Percentiles rank a stretch among this genome's conserved stretches.
Conservation (phyloP, 768 basidiomycete genomes). For the Phylloporus arenicola region DNA sequence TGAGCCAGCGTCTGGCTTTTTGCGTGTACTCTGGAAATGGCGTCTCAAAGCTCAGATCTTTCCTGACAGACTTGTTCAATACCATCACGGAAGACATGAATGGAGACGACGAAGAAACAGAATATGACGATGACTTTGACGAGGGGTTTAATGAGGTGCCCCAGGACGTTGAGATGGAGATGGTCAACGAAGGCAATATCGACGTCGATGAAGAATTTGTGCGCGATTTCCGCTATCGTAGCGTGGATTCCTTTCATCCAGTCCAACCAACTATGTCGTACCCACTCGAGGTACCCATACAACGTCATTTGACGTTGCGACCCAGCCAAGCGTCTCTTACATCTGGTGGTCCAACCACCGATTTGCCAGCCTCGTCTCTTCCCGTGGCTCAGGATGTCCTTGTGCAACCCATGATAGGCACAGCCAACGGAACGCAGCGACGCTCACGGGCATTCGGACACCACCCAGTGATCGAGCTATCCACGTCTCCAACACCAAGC, state of each 20-base stretch:
- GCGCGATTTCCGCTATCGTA: conserved; percentile 30
- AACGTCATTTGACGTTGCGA: conserved; percentile 25
- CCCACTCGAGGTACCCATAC: conserved; percentile 26
- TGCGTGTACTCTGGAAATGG: conserved; percentile 97
- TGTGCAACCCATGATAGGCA: conserved; percentile 31
- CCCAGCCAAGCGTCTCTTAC: conserved; percentile 13
- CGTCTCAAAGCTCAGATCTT: conserved; percentile 74
- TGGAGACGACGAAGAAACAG: conserved; percentile 60
- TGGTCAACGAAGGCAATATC: conserved; percentile 35
- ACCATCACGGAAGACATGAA: conserved; percentile 67
- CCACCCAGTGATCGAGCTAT: conserved; percentile 58
- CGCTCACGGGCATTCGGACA: conserved; percentile 41
- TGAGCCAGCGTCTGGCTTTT: conserved; percentile 82
- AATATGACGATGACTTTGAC: conserved; percentile 49
- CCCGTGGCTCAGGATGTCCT: conserved; percentile 21
- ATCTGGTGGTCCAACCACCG: conserved; percentile 4
- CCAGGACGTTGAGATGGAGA: conserved; percentile 31
- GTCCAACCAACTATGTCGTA: conserved; percentile 11
- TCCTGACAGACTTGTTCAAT: conserved; percentile 70
- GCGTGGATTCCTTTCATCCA: conserved; percentile 9
- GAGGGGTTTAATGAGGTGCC: conserved; percentile 30
- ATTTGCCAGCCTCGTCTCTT: conserved; percentile 3
- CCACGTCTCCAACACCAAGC: conserved; percentile 54
- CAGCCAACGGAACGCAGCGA: conserved; percentile 36
- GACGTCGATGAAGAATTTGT: conserved; percentile 45